Conservation (phyloP, 2,329 filamentous ascomycete species). For the Verticillium isaacii region DNA sequence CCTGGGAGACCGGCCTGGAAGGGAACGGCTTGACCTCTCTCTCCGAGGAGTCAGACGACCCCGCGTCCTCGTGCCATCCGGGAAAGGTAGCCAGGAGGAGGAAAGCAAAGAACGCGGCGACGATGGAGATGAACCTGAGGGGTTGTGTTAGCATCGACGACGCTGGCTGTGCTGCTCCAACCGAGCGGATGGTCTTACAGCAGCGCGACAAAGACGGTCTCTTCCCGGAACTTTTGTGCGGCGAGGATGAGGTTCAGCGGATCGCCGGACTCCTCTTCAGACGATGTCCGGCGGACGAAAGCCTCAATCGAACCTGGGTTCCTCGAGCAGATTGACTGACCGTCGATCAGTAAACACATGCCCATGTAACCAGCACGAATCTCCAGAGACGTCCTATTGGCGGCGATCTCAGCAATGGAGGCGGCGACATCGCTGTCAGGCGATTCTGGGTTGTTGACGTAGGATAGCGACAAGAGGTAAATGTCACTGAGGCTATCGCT, state of each 20-base stretch:
- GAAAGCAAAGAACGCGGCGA: constrained; percentile 94
- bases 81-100: constrained; percentile 94
- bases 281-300: constrained; percentile 63
- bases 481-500: constrained; percentile 51
- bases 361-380: constrained; percentile 97
- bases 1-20: constrained; percentile 84
- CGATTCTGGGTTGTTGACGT: constrained; percentile 75
- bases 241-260: constrained; percentile 97
- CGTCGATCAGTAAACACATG: constrained; percentile 90
- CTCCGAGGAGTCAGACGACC: constrained; percentile 70
- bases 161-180: no score
- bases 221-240: constrained; percentile 93
- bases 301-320: constrained; percentile 92
- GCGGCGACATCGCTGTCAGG: constrained; percentile 79
- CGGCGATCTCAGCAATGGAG: constrained; percentile 86
- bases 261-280: constrained; percentile 41
- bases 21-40: constrained; percentile 93
- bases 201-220: constrained; percentile 95
- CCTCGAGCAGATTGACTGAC: constrained; percentile 91
- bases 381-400: constrained; percentile 68
- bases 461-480: constrained; percentile 98
- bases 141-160: constrained; percentile 9
- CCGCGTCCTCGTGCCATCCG: constrained; percentile 90
- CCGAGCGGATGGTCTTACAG: constrained; percentile 55
- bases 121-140: constrained; percentile 85